Evolutionary conservation across 2,329 filamentous ascomycete species (phyloP).

Genomic region (Xylariaceae sp.): DNA sequence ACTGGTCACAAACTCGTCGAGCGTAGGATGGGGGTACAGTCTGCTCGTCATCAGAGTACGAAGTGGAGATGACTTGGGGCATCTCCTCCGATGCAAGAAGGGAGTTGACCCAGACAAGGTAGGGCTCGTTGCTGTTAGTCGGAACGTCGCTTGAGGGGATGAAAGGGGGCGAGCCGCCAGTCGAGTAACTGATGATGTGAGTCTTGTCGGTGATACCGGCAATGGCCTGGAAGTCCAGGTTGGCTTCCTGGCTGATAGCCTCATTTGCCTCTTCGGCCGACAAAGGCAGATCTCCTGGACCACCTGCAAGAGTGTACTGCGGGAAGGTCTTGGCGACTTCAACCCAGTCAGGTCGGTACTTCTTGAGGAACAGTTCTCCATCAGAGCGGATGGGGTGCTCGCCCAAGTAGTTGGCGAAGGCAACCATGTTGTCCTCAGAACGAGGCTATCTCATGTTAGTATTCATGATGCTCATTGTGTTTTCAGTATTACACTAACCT

Average conservation of each 20-base stretch:
- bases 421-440: slow-evolving; percentile 38
- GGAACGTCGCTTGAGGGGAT: slow-evolving; percentile 24
- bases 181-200: slow-evolving; percentile 31
- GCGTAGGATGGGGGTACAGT: slow-evolving; percentile 49
- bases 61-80: slow-evolving; percentile 53
- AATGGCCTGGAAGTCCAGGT: slow-evolving; percentile 32
- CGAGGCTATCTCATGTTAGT: slow-evolving; percentile 29
- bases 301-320: slow-evolving; percentile 33
- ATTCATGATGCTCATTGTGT: neutral
- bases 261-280: slow-evolving; percentile 25
- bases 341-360: slow-evolving; percentile 35
- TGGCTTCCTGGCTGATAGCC: slow-evolving; percentile 27
- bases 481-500: slow-evolving; percentile 13
- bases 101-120: slow-evolving; percentile 48
- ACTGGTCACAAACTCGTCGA: slow-evolving; percentile 46
- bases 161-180: slow-evolving; percentile 32
- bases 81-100: slow-evolving; percentile 42
- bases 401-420: slow-evolving; percentile 43
- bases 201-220: slow-evolving; percentile 31
- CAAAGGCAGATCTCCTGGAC: slow-evolving; percentile 29
- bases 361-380: slow-evolving; percentile 33
- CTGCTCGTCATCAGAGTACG: slow-evolving; percentile 55
- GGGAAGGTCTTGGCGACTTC: slow-evolving; percentile 32
- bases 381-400: slow-evolving; percentile 45
- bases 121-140: slow-evolving; percentile 48